A percentile compares a stretch with the other conserved stretches of the same genome.
These are phyloP conservation scores for Stenogyne calaminthoides DNA, from an alignment of 305 asterid genomes.

Conservation along the genomic window DNA sequence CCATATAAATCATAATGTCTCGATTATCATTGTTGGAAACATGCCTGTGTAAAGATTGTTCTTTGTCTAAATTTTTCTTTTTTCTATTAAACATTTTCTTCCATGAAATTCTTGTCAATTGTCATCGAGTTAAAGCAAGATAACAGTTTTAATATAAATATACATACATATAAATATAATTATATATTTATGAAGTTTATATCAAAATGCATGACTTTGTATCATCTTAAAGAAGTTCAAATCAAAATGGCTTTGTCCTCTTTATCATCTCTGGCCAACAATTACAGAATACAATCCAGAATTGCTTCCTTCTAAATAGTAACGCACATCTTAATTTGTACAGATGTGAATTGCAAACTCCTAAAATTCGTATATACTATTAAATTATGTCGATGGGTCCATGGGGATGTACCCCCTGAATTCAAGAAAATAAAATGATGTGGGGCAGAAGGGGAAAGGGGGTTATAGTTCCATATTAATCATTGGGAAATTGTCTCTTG, in stretches of 20 bases:
- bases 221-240: no score
- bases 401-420: no score
- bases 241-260: neutral
- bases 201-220: neutral
- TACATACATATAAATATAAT: neutral
- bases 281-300: neutral
- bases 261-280: neutral
- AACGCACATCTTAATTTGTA: neutral
- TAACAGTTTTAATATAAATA: no score
- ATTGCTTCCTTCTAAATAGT: neutral
- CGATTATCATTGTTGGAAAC: slow-evolving; percentile 17
- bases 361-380: no score
- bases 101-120: neutral
- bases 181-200: neutral
- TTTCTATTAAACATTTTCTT: neutral
- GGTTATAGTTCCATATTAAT: no score
- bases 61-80: neutral
- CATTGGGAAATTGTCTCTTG: no score
- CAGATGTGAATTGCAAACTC: neutral
- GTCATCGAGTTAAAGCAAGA: neutral
- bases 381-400: no score
- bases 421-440: no score
- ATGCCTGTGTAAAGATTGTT: slow-evolving; percentile 29
- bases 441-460: no score
- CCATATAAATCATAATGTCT: slow-evolving; percentile 29